A percentile compares a stretch with the other conserved stretches of the same genome.
phyloP scores from a whole-genome alignment of 257 asterid genomes.

The Galeopsis tetrahit region DNA sequence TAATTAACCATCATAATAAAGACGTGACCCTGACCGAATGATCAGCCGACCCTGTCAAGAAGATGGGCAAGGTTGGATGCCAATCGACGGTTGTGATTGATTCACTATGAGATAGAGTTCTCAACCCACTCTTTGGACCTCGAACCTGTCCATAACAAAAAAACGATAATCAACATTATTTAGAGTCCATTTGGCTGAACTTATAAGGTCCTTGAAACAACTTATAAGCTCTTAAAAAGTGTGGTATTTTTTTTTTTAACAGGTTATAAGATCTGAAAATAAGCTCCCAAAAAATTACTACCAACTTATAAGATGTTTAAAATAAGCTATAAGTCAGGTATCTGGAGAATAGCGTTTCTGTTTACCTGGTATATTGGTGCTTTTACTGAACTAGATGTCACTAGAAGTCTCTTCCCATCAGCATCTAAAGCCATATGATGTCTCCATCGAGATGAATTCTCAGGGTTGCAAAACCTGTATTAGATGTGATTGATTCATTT shows the following conservation, averaged over 20 bases:
- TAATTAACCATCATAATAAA: slow-evolving; percentile 43
- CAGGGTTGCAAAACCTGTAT: slow-evolving; percentile 65
- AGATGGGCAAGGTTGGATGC: slow-evolving; percentile 90
- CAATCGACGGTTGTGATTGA: slow-evolving; percentile 88
- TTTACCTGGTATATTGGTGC: slow-evolving; percentile 87
- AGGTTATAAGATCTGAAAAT: too few species aligned
- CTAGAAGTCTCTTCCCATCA: slow-evolving; percentile 75
- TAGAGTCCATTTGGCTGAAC: too few species aligned
- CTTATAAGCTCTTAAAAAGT: too few species aligned
- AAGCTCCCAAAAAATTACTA: too few species aligned
- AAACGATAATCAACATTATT: too few species aligned
- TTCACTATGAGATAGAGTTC: slow-evolving; percentile 70
- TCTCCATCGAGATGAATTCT: slow-evolving; percentile 47
- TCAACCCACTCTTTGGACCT: slow-evolving; percentile 61
- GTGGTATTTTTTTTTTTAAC: too few species aligned
- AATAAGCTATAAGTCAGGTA: too few species aligned
- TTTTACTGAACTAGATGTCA: slow-evolving; percentile 70
- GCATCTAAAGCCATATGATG: slow-evolving; percentile 89
- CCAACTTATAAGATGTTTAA: too few species aligned
- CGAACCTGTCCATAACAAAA: slow-evolving; percentile 53
- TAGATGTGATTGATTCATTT: slow-evolving; percentile 21
- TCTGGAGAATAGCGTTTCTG: neutral
- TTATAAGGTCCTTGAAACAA: too few species aligned
- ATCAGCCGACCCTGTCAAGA: slow-evolving; percentile 92
- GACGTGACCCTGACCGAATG: slow-evolving; percentile 85